phyloP scores from a whole-genome alignment of 495 filamentous ascomycete species.

The Penicillium argentinense region DNA sequence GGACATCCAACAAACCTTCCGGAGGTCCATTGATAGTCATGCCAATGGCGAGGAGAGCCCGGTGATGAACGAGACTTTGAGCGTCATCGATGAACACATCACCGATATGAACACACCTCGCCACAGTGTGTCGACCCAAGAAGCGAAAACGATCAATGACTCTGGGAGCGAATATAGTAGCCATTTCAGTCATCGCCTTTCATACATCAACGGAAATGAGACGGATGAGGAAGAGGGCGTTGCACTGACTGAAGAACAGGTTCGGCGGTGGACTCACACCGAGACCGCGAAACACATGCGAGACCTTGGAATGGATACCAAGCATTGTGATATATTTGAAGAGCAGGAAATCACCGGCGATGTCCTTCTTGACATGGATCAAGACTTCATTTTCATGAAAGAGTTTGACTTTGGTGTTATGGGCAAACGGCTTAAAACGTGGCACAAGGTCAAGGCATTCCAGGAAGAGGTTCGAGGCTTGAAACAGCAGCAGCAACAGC shows the following conservation, averaged over 20 bases:
- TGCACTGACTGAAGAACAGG: constrained; percentile 59
- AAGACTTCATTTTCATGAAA: constrained; percentile 88
- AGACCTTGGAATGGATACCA: constrained; percentile 72
- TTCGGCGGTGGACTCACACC: constrained; percentile 70
- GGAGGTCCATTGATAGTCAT: constrained; percentile 44
- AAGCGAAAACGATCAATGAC: constrained; percentile 64
- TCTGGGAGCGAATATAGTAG: constrained; percentile 89
- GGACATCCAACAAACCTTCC: constrained; percentile 48
- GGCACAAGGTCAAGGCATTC: constrained; percentile 87
- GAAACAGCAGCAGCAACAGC: constrained; percentile 17
- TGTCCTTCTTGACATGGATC: constrained; percentile 91
- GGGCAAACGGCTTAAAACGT: constrained; percentile 84
- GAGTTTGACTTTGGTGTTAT: constrained; percentile 93
- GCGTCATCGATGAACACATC: constrained; percentile 97
- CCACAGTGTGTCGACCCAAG: constrained; percentile 51
- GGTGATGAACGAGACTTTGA: constrained; percentile 94
- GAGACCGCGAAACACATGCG: constrained; percentile 86
- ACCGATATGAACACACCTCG: constrained; percentile 84
- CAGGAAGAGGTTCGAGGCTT: constrained; percentile 74
- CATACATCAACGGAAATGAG: constrained; percentile 87
- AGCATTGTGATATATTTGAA: constrained; percentile 88
- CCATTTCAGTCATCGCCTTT: constrained; percentile 71
- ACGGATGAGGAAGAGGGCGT: constrained; percentile 69
- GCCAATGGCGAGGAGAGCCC: constrained; percentile 63
- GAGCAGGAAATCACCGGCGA: constrained; percentile 97